phyloP scores from a whole-genome alignment of 257 asterid species.

The Solanum ossicruentum region DNA sequence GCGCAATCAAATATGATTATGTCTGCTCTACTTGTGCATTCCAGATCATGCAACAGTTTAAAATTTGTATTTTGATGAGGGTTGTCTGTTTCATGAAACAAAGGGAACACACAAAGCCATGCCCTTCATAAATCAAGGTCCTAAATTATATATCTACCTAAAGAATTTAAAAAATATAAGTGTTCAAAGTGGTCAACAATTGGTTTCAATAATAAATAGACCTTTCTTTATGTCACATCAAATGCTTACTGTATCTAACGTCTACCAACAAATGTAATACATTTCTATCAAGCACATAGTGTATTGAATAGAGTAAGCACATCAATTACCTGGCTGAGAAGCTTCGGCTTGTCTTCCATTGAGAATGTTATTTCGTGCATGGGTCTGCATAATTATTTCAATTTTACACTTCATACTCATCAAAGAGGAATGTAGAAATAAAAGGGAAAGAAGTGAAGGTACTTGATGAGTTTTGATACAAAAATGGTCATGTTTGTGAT shows the following conservation, averaged over 20 bases:
- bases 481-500: background rate
- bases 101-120: background rate
- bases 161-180: background rate
- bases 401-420: background rate
- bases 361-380: conserved; percentile 99
- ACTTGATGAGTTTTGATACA: background rate
- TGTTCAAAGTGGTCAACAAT: background rate
- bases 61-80: background rate
- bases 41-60: background rate
- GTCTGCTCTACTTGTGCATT: background rate
- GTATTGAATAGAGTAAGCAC: background rate
- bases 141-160: background rate
- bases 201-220: background rate
- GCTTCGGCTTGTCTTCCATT: conserved; percentile 82
- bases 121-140: background rate
- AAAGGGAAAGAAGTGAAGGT: background rate
- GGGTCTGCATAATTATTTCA: conserved; percentile 48
- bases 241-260: background rate
- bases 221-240: background rate
- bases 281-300: background rate
- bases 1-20: background rate
- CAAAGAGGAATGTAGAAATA: background rate
- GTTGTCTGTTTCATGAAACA: background rate
- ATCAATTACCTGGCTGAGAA: conserved; percentile 75
- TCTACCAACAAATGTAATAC: background rate